Evolutionary conservation across 1,139 yeast species (phyloP), one percentile per base, ranked within the genome.

Genomic region (Suhomyces maxii): DNA sequence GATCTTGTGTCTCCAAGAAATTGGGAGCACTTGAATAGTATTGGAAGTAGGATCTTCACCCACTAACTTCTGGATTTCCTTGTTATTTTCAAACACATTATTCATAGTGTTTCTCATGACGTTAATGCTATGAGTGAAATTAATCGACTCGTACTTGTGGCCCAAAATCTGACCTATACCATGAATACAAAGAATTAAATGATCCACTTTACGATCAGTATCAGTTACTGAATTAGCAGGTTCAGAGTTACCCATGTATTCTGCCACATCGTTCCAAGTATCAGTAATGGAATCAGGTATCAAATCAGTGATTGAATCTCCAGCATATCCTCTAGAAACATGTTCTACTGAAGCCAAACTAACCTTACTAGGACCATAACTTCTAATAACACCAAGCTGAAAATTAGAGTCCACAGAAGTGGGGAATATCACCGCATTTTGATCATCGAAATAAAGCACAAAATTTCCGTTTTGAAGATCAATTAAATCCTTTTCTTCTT

Each of bases 81-180:
- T 64, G 47, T 80, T 76, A 30, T 77, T 75, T 8, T 69, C 59
- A 58, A 77, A 85, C 1, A 84, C 80, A 7, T 68, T 65, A 51
- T 82, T 83, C 73, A 88, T 73, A 40, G 84, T 80, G 44, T 79
- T 77, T 45, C 97, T 72, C 52, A 90, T 65, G 28, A 80, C 76
- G 57, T 87, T 88, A 45, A 90, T 82, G 26, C 93, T 89, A 63
- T 90, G 96, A 5, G 93, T 84, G 67, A 93, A 93, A 60, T 89
- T 89, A 40, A 90, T 83, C 34, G 88, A 82, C 52, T 90, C 90
- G 55, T 86, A 86, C 55, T 82, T 82, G 45, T 83, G 80, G 3
- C 96, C 95, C 49, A 93, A 72, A 36, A 86, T 82, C 63, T 93
- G 99, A 1, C 98, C 98, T 52, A 93, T 89, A 0, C 99, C 98